Evolutionary conservation across 78 protist species (phyloP).

Genomic region (Dictyostelium citrinum): DNA sequence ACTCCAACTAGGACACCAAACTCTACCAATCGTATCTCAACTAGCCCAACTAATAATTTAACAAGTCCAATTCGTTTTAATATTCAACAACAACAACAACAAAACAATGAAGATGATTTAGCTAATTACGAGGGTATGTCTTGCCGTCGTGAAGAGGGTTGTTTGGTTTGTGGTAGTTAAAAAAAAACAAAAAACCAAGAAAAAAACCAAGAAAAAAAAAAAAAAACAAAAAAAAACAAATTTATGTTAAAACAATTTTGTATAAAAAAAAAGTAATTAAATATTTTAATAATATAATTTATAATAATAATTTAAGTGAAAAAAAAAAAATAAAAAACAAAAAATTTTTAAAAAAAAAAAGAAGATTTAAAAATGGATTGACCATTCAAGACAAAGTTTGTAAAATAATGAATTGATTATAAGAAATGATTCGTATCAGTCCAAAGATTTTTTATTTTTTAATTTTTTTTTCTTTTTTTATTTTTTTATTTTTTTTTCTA

Average conservation of each 20-base stretch:
- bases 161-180: conserved; percentile 73
- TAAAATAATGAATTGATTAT: too few species aligned
- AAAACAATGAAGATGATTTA: neutral
- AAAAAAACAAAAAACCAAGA: neutral
- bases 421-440: neutral
- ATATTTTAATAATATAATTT: neutral
- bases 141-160: conserved; percentile 83
- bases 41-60: conserved; percentile 9
- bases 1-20: conserved; percentile 59
- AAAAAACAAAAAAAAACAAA: neutral
- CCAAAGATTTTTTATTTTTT: too few species aligned
- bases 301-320: too few species aligned
- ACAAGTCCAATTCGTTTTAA: conserved; percentile 45
- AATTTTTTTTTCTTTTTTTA: too few species aligned
- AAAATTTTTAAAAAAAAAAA: too few species aligned
- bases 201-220: neutral
- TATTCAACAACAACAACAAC: neutral
- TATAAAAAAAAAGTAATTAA: neutral
- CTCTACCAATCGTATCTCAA: neutral
- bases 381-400: too few species aligned
- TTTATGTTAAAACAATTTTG: neutral
- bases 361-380: too few species aligned
- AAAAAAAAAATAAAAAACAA: too few species aligned
- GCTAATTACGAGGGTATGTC: conserved; percentile 13
- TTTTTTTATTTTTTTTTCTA: too few species aligned